Evolutionary conservation across 2,329 filamentous ascomycete genomes (phyloP), one percentile per base, ranked within the genome.

Genomic region (Peltaster fructicola): DNA sequence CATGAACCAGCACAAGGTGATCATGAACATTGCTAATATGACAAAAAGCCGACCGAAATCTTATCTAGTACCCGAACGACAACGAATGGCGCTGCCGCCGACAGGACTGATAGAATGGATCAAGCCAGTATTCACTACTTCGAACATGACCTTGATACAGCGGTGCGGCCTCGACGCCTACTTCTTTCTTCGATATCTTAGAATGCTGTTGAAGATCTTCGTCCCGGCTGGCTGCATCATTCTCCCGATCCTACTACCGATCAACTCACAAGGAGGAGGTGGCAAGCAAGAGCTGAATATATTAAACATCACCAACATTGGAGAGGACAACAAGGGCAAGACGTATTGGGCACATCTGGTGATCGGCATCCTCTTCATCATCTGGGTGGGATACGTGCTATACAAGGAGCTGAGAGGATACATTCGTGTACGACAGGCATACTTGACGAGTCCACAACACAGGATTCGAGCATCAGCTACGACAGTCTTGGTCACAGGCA

Each of bases 141-240:
- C 55, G 50, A 69, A 59, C 65, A 79, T 79, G 8, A 80, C 91
- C 39, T 70, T 98, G 38, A 91, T 98, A 41, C 75, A 85, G 26
- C 91, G 93, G 51, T 93, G 85, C 39, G 88, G 88, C 10, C 66
- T 98, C 7, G 88, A 98, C 47, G 82, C 85, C 43, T 98, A 92
- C 54, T 92, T 95, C 58, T 98, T 98, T 50, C 63, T 98, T 1
- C 77, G 90, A 33, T 98, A 92, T 44, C 65, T 84, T 14, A 71
- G 75, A 32, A 76, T 79, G 43, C 68, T 95, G 4, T 65, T 95
- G 20, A 73, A 92, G 45, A 91, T 98, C 33, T 95, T 98, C 47
- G 56, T 91, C 18, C 82, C 88, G 2, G 70, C 92, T 29, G 71
- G 77, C 8, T 38, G 68, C 14, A 44, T 93, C 24, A 73, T 91